Conservation (phyloP, 1,284 basidiomycete species). For the Bjerkandera adusta region DNA sequence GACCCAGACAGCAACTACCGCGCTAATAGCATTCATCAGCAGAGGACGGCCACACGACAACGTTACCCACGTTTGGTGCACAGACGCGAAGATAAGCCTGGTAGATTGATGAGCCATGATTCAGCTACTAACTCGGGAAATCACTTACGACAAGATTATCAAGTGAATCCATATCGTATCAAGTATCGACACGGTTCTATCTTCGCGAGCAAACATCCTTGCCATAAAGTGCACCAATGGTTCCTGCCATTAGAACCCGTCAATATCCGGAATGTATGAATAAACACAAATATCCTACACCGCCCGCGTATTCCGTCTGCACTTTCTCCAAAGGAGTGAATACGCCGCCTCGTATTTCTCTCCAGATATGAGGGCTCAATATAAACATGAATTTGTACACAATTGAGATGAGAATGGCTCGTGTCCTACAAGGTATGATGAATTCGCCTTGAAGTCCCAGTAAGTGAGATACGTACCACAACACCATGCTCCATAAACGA, state of each 20-base stretch:
- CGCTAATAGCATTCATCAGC: slow-evolving; percentile 18
- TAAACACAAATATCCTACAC: not conserved
- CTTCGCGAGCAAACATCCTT: slow-evolving; percentile 5
- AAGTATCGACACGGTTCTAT: slow-evolving; percentile 1
- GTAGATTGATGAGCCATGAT: not conserved
- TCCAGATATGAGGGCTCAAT: slow-evolving; percentile 4
- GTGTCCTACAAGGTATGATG: slow-evolving; percentile 16
- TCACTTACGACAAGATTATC: slow-evolving; percentile 22
- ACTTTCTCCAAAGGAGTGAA: slow-evolving; percentile 1
- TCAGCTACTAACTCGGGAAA: not conserved
- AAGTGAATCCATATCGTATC: slow-evolving; percentile 18
- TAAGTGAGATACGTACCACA: slow-evolving; percentile 22
- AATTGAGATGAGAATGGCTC: not conserved
- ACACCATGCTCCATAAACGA: slow-evolving; percentile 27
- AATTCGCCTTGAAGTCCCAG: slow-evolving; percentile 6
- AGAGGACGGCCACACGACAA: not conserved
- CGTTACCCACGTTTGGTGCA: slow-evolving; percentile 33
- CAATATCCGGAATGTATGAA: not conserved
- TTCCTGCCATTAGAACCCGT: not conserved
- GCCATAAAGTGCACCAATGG: slow-evolving; percentile 5
- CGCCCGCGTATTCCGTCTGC: not conserved
- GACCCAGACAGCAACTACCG: slow-evolving; percentile 36
- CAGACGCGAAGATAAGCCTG: slow-evolving; percentile 36
- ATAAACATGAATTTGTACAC: slow-evolving; percentile 7
- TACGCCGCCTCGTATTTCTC: slow-evolving; percentile 1